Conservation (phyloP, 768 basidiomycete species). For the Lyophyllum atratum region DNA sequence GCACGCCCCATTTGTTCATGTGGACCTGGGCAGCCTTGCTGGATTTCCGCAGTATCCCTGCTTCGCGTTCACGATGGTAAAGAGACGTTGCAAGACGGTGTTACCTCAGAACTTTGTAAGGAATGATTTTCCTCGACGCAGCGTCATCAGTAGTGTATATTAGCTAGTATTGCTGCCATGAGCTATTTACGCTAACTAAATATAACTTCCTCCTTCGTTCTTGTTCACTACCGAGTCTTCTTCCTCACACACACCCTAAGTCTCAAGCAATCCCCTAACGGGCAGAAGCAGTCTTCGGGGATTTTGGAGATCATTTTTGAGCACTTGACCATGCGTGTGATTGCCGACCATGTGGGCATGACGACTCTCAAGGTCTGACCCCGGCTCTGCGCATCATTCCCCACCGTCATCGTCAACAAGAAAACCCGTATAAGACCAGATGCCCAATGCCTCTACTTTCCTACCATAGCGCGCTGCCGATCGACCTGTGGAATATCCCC, state of each 20-base stretch:
- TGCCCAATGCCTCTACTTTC: slow-evolving; percentile 34
- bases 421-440: slow-evolving; percentile 10
- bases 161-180: background rate
- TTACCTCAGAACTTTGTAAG: too few relatives aligned
- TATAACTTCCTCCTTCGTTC: background rate
- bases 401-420: slow-evolving; percentile 4
- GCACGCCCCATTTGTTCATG: background rate
- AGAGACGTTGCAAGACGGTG: background rate
- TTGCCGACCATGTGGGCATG: slow-evolving; percentile 5
- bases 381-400: background rate
- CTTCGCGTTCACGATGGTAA: background rate
- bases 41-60: background rate
- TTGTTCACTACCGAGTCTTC: background rate
- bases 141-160: too few relatives aligned
- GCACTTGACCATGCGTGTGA: slow-evolving; percentile 15
- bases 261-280: background rate
- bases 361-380: background rate
- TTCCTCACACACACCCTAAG: background rate
- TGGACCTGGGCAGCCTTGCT: background rate
- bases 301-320: background rate
- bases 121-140: too few relatives aligned
- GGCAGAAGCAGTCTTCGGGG: background rate
- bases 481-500: slow-evolving; percentile 39
- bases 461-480: slow-evolving; percentile 34
- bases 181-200: background rate